Evolutionary conservation across 1,139 yeast species (phyloP).

Genomic region (Saccharomycopsis hybrid): DNA sequence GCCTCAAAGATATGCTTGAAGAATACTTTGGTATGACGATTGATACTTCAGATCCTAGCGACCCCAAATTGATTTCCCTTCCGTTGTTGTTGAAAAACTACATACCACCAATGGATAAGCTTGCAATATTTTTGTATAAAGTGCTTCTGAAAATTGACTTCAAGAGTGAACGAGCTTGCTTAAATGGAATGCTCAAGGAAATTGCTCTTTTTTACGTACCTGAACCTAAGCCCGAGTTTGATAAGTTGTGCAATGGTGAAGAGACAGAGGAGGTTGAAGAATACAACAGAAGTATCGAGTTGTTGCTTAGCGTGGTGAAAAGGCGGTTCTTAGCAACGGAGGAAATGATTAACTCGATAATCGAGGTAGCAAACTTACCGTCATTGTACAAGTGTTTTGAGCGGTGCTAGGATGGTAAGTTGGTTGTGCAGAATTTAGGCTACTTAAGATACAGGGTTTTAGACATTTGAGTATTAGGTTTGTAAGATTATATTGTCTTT

Average conservation of each 20-base stretch:
- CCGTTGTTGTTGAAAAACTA: constrained; percentile 68
- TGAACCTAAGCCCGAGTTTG: constrained; percentile 36
- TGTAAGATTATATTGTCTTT: too few species aligned
- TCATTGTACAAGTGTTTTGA: constrained; percentile 90
- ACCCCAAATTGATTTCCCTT: constrained; percentile 39
- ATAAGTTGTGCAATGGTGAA: constrained; percentile 20
- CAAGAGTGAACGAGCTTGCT: constrained; percentile 60
- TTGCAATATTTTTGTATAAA: constrained; percentile 61
- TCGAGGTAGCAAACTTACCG: constrained; percentile 87
- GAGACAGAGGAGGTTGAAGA: constrained; percentile 25
- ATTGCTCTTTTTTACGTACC: constrained; percentile 75
- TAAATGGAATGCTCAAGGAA: constrained; percentile 57
- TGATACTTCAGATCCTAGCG: constrained; percentile 27
- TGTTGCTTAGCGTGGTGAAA: constrained; percentile 64
- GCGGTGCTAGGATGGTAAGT: constrained; percentile 65
- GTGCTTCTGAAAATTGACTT: constrained; percentile 56
- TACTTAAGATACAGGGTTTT: too few species aligned
- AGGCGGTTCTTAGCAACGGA: constrained; percentile 61
- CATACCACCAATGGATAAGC: constrained; percentile 53
- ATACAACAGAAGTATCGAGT: constrained; percentile 27
- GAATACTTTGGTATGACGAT: constrained; percentile 68
- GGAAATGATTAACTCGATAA: constrained; percentile 44
- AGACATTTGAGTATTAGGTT: too few species aligned
- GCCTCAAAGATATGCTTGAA: constrained; percentile 66
- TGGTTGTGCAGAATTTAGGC: too few species aligned